These are phyloP conservation scores for Irpex sp. DNA, from an alignment of 1,284 basidiomycete species.

Conservation along the genomic window DNA sequence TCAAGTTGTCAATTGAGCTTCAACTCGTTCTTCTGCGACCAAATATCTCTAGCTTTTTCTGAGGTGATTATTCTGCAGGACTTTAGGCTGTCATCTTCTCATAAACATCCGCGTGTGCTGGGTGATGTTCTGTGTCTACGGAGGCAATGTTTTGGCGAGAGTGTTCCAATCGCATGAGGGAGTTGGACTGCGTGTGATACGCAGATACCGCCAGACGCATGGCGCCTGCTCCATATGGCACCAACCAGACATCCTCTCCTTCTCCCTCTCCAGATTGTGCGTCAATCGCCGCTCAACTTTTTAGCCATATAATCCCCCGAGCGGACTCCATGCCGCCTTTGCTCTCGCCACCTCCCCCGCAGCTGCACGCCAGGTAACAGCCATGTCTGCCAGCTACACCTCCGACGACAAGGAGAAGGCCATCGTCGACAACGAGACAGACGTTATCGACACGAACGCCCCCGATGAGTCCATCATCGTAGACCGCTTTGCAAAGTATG, in stretches of 20 bases:
- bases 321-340: not conserved
- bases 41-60: not conserved
- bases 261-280: not conserved
- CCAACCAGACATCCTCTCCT: not conserved
- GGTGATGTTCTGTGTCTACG: not conserved
- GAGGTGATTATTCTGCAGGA: no score
- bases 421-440: constrained; percentile 24
- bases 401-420: constrained; percentile 24
- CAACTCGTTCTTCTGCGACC: not conserved
- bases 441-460: constrained; percentile 13
- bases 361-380: not conserved
- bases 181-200: not conserved
- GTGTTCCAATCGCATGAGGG: not conserved
- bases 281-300: not conserved
- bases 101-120: not conserved
- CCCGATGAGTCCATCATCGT: constrained; percentile 31
- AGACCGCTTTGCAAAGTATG: constrained; percentile 31
- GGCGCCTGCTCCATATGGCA: not conserved
- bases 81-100: not conserved
- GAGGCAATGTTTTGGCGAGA: not conserved
- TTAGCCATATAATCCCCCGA: not conserved
- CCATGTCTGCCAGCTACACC: constrained; percentile 14
- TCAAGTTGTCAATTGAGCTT: not conserved
- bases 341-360: constrained; percentile 11
- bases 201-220: not conserved